phyloP scores from a whole-genome alignment of 257 asterid species.

The Jaltomata sinuosa region DNA sequence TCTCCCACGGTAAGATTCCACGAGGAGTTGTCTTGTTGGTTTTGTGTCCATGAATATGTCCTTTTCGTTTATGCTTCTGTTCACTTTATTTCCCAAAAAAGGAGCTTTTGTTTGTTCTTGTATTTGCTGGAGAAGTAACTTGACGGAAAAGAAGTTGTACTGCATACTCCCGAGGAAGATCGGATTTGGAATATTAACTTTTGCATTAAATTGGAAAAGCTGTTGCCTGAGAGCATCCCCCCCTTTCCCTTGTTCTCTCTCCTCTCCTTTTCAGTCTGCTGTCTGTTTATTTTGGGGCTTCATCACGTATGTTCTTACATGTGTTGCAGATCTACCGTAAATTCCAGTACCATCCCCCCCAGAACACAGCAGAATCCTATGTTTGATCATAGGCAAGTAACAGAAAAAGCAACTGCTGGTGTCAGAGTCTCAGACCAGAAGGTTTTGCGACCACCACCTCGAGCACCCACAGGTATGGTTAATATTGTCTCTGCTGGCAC shows the following conservation, averaged over 20 bases:
- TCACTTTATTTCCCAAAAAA: not conserved
- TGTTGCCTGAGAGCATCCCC: not conserved
- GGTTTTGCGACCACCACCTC: slow-evolving; percentile 55
- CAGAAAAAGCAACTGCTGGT: slow-evolving; percentile 34
- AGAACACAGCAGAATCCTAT: slow-evolving; percentile 30
- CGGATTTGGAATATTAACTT: not conserved
- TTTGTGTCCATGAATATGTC: not conserved
- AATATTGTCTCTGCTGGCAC: not conserved
- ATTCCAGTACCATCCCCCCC: slow-evolving; percentile 48
- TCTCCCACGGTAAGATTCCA: slow-evolving; percentile 63
- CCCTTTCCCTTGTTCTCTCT: not conserved
- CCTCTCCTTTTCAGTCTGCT: not conserved
- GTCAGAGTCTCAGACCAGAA: slow-evolving; percentile 36
- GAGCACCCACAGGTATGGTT: slow-evolving; percentile 52
- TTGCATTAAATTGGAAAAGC: not conserved
- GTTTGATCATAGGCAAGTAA: slow-evolving; percentile 35
- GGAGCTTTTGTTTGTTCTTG: not conserved
- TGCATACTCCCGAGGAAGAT: not conserved
- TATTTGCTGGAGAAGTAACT: not conserved
- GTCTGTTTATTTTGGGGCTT: not conserved
- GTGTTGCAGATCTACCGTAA: slow-evolving; percentile 63
- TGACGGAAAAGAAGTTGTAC: not conserved
- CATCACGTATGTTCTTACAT: not conserved
- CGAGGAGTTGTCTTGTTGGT: not conserved
- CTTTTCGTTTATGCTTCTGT: not conserved